Evolutionary conservation across 2,329 filamentous ascomycete species (phyloP).

Genomic region (Pseudophaeomoniella oleicola): DNA sequence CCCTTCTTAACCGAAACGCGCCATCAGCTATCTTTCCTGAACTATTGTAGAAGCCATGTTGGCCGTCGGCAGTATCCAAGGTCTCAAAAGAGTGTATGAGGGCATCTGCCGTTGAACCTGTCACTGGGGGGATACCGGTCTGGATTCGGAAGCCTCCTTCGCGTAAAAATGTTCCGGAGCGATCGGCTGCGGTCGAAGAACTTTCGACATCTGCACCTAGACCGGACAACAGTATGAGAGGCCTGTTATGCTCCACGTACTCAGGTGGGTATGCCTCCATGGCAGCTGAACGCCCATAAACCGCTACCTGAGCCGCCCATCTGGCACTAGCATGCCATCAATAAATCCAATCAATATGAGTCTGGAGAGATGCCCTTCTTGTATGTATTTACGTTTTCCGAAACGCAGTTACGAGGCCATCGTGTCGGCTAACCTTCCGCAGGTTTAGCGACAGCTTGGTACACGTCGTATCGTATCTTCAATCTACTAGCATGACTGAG

Average conservation of each 20-base stretch:
- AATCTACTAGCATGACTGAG: too few species aligned
- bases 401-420: too few species aligned
- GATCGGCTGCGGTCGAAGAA: slow-evolving; percentile 15
- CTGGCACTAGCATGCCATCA: too few species aligned
- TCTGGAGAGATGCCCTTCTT: too few species aligned
- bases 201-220: slow-evolving; percentile 34
- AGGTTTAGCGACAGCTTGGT: too few species aligned
- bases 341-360: too few species aligned
- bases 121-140: slow-evolving; percentile 56
- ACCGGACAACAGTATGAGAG: slow-evolving; percentile 69
- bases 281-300: too few species aligned
- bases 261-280: slow-evolving; percentile 38
- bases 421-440: too few species aligned
- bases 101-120: slow-evolving; percentile 48
- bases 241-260: slow-evolving; percentile 77
- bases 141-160: slow-evolving; percentile 48
- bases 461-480: too few species aligned
- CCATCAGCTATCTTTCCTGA: slow-evolving; percentile 32
- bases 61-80: slow-evolving; percentile 47
- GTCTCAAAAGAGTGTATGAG: slow-evolving; percentile 53
- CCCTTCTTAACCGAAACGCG: slow-evolving; percentile 54
- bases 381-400: too few species aligned
- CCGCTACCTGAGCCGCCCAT: too few species aligned
- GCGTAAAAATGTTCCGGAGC: slow-evolving; percentile 35
- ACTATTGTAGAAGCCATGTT: slow-evolving; percentile 50